Conservation (phyloP, 768 basidiomycete genomes). For the Termitomyces sp. region DNA sequence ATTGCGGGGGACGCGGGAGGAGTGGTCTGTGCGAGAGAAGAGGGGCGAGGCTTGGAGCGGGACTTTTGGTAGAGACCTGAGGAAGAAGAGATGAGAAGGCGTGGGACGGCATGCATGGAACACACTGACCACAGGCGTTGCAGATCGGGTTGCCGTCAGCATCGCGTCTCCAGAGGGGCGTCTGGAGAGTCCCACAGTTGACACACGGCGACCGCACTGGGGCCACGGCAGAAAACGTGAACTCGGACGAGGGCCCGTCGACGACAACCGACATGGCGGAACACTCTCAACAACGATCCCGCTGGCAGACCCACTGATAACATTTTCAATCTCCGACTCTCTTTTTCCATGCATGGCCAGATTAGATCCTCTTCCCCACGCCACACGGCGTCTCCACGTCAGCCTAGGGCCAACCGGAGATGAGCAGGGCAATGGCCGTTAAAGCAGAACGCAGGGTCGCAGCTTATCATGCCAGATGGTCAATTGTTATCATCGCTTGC, state of each 20-base stretch:
- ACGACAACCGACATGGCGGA: conserved; percentile 16
- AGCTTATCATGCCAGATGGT: too few relatives aligned
- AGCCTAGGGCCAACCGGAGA: too few relatives aligned
- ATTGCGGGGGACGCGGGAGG: conserved; percentile 23
- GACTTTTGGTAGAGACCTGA: conserved; percentile 84
- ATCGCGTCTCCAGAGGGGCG: conserved; percentile 84
- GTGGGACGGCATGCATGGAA: not conserved
- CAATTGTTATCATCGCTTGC: too few relatives aligned
- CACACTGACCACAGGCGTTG: conserved; percentile 73
- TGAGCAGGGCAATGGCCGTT: too few relatives aligned
- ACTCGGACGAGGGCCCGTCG: conserved; percentile 16
- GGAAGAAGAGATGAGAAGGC: conserved; percentile 8
- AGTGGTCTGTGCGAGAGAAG: conserved; percentile 44
- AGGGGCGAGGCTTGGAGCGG: conserved; percentile 70
- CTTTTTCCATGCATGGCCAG: not conserved
- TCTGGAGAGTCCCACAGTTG: conserved; percentile 74
- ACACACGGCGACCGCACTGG: conserved; percentile 48
- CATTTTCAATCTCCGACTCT: conserved; percentile 12
- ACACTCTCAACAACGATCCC: conserved; percentile 17
- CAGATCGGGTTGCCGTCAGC: conserved; percentile 80
- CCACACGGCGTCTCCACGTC: not conserved
- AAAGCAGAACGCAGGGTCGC: too few relatives aligned
- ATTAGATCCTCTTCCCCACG: not conserved
- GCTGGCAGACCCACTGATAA: conserved; percentile 18
- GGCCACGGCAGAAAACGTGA: conserved; percentile 13